These are phyloP conservation scores for Gastroboletus turbinatus DNA, from an alignment of 1,284 basidiomycete genomes.

Conservation along the genomic window DNA sequence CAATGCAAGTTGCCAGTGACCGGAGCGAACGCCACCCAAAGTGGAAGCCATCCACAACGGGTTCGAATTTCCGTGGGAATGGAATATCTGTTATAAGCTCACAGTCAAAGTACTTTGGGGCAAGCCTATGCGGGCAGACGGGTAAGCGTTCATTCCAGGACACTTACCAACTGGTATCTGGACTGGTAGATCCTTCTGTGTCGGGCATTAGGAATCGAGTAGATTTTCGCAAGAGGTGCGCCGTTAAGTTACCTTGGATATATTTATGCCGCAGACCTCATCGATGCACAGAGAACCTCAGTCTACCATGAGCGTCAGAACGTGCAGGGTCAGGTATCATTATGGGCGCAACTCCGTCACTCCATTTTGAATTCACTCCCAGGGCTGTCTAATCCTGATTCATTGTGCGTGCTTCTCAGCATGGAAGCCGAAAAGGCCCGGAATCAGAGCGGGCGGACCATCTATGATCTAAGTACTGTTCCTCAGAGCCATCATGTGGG, in stretches of 20 bases:
- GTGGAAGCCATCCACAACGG: conserved; percentile 3
- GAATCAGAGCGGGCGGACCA: neutral
- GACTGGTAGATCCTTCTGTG: neutral
- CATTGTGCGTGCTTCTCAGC: neutral
- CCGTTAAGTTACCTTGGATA: neutral
- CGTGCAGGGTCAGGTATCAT: neutral
- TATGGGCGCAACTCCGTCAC: neutral
- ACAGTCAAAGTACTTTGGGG: too few relatives aligned
- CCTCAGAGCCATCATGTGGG: neutral
- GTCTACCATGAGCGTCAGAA: neutral
- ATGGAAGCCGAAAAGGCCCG: neutral
- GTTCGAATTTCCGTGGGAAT: conserved; percentile 7
- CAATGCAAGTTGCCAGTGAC: neutral
- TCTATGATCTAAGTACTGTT: neutral
- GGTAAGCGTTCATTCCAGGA: neutral
- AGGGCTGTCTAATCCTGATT: neutral
- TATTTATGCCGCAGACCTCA: neutral
- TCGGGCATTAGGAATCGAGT: neutral
- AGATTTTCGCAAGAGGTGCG: neutral
- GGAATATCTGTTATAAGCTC: too few relatives aligned
- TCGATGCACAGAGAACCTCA: neutral
- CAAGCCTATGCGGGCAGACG: neutral
- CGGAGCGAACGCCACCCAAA: conserved; percentile 9
- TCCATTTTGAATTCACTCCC: neutral
- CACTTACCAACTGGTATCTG: neutral